Conservation (phyloP, 179 eudicot species). For the Amaranthus tricolor region DNA sequence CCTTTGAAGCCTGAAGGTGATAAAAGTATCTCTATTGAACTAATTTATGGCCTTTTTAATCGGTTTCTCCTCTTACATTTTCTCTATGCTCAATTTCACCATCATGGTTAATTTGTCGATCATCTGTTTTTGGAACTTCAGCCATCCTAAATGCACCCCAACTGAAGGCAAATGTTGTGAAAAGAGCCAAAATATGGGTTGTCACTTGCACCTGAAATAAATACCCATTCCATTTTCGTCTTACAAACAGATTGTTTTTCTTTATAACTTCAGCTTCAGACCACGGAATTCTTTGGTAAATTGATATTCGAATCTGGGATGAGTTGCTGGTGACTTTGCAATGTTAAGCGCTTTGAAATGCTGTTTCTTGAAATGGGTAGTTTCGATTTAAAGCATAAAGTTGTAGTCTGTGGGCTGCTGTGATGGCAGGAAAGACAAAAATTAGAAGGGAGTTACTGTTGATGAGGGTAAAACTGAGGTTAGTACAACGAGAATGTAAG, state of each 20-base stretch:
- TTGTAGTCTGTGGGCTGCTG: neutral
- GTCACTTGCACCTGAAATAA: conserved; percentile 32
- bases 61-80: too few species aligned
- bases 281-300: conserved; percentile 21
- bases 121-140: too few species aligned
- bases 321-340: neutral
- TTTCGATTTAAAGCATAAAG: neutral
- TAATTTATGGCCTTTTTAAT: too few species aligned
- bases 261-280: conserved; percentile 54
- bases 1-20: too few species aligned
- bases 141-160: conserved; percentile 62
- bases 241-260: conserved; percentile 34
- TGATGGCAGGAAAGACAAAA: neutral
- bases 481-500: too few species aligned
- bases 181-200: conserved; percentile 58
- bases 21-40: too few species aligned
- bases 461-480: too few species aligned
- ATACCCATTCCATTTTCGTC: conserved; percentile 53
- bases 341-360: neutral
- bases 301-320: neutral
- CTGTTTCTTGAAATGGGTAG: neutral
- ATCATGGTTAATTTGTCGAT: too few species aligned
- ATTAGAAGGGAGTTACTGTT: too few species aligned
- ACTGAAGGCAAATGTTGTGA: conserved; percentile 58
- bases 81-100: too few species aligned